phyloP scores from a whole-genome alignment of 2,329 filamentous ascomycete genomes.

The Cercospora citrullina region DNA sequence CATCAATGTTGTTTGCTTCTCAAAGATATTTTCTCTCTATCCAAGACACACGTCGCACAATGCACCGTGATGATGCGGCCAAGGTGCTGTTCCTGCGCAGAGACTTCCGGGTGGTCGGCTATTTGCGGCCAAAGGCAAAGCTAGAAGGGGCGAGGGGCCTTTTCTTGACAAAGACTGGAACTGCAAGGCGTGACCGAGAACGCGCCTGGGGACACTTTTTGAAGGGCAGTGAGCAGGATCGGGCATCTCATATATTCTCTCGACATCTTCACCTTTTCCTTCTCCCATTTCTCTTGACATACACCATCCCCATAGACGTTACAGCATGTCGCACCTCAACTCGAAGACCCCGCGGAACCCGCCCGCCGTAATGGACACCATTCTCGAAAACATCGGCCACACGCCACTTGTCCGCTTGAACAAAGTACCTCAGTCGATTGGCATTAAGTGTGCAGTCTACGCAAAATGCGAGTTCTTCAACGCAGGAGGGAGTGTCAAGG shows the following conservation, averaged over 20 bases:
- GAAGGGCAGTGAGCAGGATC: not conserved
- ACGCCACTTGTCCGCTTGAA: slow-evolving; percentile 94
- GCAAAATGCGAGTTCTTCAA: slow-evolving; percentile 46
- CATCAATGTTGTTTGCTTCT: not conserved
- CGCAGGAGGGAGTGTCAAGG: slow-evolving; percentile 82
- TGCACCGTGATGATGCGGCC: not conserved
- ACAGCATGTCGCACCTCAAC: slow-evolving; percentile 36
- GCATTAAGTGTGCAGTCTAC: slow-evolving; percentile 68
- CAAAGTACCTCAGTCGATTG: slow-evolving; percentile 85
- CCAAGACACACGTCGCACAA: not conserved
- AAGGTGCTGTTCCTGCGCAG: slow-evolving; percentile 6
- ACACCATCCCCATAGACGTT: not conserved
- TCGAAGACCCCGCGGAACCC: slow-evolving; percentile 53
- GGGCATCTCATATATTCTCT: not conserved
- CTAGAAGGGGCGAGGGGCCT: not conserved
- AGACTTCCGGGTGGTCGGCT: slow-evolving; percentile 13
- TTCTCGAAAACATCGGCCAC: slow-evolving; percentile 88
- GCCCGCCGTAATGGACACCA: slow-evolving; percentile 62
- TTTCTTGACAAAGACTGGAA: slow-evolving; percentile 2
- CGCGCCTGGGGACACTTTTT: not conserved
- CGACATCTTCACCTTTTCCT: not conserved
- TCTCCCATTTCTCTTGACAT: not conserved
- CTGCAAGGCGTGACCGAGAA: slow-evolving; percentile 14
- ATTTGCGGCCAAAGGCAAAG: slow-evolving; percentile 12
- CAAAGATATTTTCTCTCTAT: not conserved